Evolutionary conservation across 306 rosid genomes (phyloP).

Genomic region (cucumber (Cucumis sativus)): Cucumber_9930_V3 NC_026660.2:19150001-19150500

Average conservation of each 20-base stretch:
- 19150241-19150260: not conserved
- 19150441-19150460: not conserved
- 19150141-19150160: conserved; percentile 37
- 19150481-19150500: not conserved
- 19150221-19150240: no score
- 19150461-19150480: not conserved
- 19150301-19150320: not conserved
- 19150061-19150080: not conserved
- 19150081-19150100: not conserved
- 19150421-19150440: not conserved
- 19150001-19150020: not conserved
- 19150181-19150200: conserved; percentile 36
- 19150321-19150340: not conserved
- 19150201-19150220: conserved; percentile 29
- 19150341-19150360: not conserved
- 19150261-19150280: not conserved
- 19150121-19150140: conserved; percentile 50
- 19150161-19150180: conserved; percentile 36
- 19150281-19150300: not conserved
- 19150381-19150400: not conserved
- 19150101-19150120: conserved; percentile 8
- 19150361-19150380: not conserved
- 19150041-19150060: not conserved
- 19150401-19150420: not conserved
- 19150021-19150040: not conserved